Evolutionary conservation across 345 rosid species (phyloP).

Genomic region (Populus tremula): DNA sequence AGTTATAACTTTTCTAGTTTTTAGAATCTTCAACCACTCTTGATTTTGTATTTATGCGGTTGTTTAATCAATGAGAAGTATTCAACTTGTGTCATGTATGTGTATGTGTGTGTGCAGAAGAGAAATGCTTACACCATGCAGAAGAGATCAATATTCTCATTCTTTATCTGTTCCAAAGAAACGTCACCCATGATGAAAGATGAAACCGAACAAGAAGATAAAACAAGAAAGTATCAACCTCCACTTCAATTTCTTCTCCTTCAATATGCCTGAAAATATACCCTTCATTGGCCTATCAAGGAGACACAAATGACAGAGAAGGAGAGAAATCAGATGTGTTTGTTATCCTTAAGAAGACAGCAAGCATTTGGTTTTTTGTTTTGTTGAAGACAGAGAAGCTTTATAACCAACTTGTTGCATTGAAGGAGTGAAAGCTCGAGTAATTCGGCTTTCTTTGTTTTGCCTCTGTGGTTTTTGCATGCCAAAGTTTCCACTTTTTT

Average conservation of each 20-base stretch:
- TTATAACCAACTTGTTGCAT: conserved; percentile 1
- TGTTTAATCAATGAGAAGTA: too few species aligned
- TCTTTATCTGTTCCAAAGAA: not conserved
- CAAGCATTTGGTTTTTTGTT: not conserved
- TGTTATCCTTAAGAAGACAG: conserved; percentile 1
- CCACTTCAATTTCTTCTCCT: not conserved
- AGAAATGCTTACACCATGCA: too few species aligned
- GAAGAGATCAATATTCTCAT: too few species aligned
- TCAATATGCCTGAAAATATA: not conserved
- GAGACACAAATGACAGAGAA: not conserved
- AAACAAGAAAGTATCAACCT: not conserved
- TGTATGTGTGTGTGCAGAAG: too few species aligned
- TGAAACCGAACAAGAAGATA: not conserved
- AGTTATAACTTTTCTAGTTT: too few species aligned
- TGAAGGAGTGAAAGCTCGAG: not conserved
- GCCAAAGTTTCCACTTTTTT: conserved; percentile 22
- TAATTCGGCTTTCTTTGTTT: conserved; percentile 22
- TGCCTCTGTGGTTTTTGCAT: conserved; percentile 25
- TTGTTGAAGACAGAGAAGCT: not conserved
- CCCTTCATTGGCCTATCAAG: not conserved
- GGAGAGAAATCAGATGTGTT: not conserved
- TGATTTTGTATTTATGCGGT: too few species aligned
- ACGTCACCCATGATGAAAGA: conserved; percentile 44
- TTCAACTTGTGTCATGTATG: too few species aligned
- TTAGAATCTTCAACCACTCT: too few species aligned